phyloP scores from a whole-genome alignment of 495 filamentous ascomycete species.

The Friedmanniomyces simplex region DNA sequence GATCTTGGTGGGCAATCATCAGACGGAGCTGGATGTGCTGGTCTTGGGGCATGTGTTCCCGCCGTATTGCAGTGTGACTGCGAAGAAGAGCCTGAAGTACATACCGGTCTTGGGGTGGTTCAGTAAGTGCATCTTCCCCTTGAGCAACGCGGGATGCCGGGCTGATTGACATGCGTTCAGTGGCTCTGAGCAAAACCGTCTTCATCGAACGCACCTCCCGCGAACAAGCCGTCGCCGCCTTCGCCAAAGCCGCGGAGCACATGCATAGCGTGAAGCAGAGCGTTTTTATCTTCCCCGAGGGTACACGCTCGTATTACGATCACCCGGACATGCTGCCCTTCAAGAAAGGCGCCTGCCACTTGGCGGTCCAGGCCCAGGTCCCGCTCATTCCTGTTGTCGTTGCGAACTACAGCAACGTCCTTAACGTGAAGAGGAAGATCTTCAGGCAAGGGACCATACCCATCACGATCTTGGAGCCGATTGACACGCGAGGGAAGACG shows the following conservation, averaged over 20 bases:
- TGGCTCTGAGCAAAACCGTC: constrained; percentile 77
- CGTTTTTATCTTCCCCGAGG: constrained; percentile 79
- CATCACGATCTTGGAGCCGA: constrained; percentile 70
- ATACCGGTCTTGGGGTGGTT: constrained; percentile 94
- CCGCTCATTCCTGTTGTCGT: constrained; percentile 82
- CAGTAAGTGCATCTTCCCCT: constrained; percentile 34
- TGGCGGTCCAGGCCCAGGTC: constrained; percentile 87
- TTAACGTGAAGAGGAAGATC: constrained; percentile 55
- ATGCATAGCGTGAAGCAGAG: constrained; percentile 69
- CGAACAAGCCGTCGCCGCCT: constrained; percentile 69
- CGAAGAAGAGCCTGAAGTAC: constrained; percentile 72
- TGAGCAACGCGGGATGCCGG: too few relatives aligned
- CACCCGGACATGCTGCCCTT: constrained; percentile 75
- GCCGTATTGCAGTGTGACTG: constrained; percentile 82
- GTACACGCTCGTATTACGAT: constrained; percentile 79
- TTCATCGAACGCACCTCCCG: constrained; percentile 89
- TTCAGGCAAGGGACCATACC: constrained; percentile 71
- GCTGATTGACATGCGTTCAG: constrained; percentile 17
- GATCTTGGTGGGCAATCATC: constrained; percentile 84
- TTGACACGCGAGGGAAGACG: constrained; percentile 67
- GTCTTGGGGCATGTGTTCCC: constrained; percentile 83
- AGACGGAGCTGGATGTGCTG: constrained; percentile 74
- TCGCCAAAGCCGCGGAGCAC: constrained; percentile 68
- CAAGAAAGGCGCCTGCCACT: constrained; percentile 97
- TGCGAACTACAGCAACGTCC: constrained; percentile 76